Percentiles rank a stretch among this genome's conserved stretches.
Conservation (phyloP, 345 rosid genomes). For the Microcos paniculata region DNA sequence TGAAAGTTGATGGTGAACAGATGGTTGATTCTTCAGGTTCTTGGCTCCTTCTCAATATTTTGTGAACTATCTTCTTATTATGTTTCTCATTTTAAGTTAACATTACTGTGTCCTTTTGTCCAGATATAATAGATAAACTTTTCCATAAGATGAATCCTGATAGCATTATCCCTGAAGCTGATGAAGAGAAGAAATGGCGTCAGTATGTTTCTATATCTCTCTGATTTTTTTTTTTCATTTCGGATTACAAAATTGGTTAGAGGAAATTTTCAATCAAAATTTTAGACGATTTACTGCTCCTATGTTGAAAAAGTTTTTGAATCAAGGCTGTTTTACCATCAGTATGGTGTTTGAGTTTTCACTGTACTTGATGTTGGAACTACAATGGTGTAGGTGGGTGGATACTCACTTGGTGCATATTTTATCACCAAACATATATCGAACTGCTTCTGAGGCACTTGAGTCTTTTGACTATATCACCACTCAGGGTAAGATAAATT, state of each 20-base stretch:
- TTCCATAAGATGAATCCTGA: constrained; percentile 62
- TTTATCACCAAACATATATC: constrained; percentile 87
- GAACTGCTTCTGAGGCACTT: constrained; percentile 74
- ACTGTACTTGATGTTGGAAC: constrained; percentile 8
- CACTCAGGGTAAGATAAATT: constrained; percentile 55
- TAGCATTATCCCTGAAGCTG: constrained; percentile 31
- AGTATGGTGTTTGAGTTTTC: neutral
- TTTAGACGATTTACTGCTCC: neutral
- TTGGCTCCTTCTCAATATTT: neutral
- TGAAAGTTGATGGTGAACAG: constrained; percentile 75
- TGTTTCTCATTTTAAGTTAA: constrained; percentile 2
- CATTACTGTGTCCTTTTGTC: constrained; percentile 16
- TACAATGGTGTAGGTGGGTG: constrained; percentile 67
- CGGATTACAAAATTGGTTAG: neutral
- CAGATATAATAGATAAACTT: constrained; percentile 70
- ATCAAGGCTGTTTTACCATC: neutral
- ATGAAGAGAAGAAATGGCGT: constrained; percentile 82
- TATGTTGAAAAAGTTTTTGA: neutral
- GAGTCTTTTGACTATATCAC: constrained; percentile 92
- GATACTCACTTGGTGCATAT: constrained; percentile 91
- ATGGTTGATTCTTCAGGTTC: constrained; percentile 94
- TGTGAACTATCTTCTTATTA: neutral
- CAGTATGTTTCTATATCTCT: constrained; percentile 37
- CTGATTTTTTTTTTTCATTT: neutral
- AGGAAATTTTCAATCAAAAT: neutral